These are phyloP conservation scores for Eucalyptus regnans DNA, from an alignment of 345 rosid genomes.

Conservation along the genomic window DNA sequence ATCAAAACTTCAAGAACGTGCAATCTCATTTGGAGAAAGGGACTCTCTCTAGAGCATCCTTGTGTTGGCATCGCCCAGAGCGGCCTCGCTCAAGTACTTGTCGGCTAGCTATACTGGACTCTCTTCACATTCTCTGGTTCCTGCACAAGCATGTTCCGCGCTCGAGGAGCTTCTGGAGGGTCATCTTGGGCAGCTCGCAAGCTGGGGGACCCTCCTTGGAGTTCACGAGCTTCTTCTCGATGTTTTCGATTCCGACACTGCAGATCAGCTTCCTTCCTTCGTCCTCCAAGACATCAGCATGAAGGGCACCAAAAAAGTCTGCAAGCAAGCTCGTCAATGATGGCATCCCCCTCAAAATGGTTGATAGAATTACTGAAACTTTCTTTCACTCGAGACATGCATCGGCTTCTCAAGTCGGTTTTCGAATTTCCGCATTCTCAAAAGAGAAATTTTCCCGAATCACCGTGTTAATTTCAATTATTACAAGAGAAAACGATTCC, in stretches of 20 bases:
- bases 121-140: conserved; percentile 9
- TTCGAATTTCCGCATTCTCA: too few species aligned
- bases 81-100: conserved; percentile 2
- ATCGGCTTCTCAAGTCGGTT: background rate
- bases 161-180: conserved; percentile 3
- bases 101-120: conserved; percentile 7
- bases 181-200: conserved; percentile 10
- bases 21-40: background rate
- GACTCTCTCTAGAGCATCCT: background rate
- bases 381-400: background rate
- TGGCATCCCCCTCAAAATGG: background rate
- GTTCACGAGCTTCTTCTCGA: conserved; percentile 5
- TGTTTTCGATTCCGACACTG: background rate
- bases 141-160: conserved; percentile 7
- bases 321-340: background rate
- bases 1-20: background rate
- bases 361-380: background rate
- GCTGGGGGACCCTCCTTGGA: conserved; percentile 6
- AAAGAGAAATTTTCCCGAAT: background rate
- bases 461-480: background rate
- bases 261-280: conserved; percentile 7
- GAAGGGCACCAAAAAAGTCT: conserved; percentile 8
- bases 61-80: conserved; percentile 6
- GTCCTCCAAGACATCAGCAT: conserved; percentile 7
- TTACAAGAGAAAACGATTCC: background rate